Evolutionary conservation across 176 grass and related monocot species (phyloP).

Genomic region (Musa itinerans): DNA sequence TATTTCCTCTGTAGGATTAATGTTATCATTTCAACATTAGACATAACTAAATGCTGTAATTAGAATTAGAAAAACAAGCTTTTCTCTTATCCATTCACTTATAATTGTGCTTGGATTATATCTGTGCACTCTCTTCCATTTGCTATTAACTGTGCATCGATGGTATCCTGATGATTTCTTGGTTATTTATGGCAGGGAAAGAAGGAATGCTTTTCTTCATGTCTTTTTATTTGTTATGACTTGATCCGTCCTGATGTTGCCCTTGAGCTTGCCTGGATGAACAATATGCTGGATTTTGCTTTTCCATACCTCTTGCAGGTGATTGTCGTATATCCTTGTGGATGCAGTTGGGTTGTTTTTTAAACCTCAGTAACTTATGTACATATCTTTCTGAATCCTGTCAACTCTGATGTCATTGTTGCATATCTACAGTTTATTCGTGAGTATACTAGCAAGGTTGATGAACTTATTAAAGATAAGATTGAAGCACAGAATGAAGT

Average conservation of each 20-base stretch:
- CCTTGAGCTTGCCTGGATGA: constrained; percentile 97
- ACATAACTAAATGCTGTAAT: no score
- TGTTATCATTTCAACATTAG: no score
- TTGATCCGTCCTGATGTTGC: constrained; percentile 82
- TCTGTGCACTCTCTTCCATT: no score
- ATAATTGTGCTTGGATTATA: no score
- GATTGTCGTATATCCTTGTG: background rate
- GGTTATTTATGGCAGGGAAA: constrained; percentile 61
- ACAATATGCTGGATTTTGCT: constrained; percentile 94
- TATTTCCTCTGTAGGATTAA: no score
- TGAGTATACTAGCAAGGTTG: constrained; percentile 86
- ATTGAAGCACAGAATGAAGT: constrained; percentile 75
- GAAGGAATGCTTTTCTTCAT: constrained; percentile 98
- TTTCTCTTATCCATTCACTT: no score
- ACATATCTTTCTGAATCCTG: no score
- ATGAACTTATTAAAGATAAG: constrained; percentile 78
- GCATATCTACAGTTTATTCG: constrained; percentile 59
- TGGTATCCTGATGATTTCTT: background rate
- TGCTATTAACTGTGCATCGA: no score
- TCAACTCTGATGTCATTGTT: background rate
- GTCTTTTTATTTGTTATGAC: constrained; percentile 96
- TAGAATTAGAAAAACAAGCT: no score
- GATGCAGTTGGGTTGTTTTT: background rate
- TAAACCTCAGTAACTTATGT: no score
- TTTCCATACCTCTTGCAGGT: constrained; percentile 98